phyloP scores from a whole-genome alignment of 2,329 filamentous ascomycete genomes.

The Colletotrichum abscissum region DNA sequence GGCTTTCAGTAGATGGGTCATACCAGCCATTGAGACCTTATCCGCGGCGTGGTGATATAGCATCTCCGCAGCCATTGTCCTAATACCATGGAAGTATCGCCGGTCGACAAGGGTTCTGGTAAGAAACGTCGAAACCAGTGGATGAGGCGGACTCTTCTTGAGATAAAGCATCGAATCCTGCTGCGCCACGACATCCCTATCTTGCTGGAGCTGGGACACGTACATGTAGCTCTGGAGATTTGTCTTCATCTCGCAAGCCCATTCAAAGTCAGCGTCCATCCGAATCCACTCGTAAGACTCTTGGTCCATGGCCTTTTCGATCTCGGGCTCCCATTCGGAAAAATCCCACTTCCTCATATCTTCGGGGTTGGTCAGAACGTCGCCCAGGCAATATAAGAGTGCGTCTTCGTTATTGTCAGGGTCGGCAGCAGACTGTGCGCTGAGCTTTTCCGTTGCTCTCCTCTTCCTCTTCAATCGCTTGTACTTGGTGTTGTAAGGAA shows the following conservation, averaged over 20 bases:
- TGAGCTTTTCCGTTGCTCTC: constrained; percentile 59
- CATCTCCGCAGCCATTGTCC: constrained; percentile 83
- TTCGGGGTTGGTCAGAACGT: constrained; percentile 85
- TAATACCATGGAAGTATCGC: constrained; percentile 94
- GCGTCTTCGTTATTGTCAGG: constrained; percentile 78
- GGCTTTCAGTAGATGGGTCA: constrained; percentile 85
- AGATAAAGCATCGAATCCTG: constrained; percentile 83
- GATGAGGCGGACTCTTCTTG: constrained; percentile 73
- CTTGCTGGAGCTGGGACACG: constrained; percentile 95
- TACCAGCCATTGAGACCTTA: constrained; percentile 80
- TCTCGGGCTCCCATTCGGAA: constrained; percentile 88
- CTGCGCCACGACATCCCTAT: constrained; percentile 94
- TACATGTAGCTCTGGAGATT: constrained; percentile 98
- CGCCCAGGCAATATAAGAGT: constrained; percentile 90
- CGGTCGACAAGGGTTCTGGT: constrained; percentile 90
- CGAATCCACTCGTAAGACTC: constrained; percentile 99
- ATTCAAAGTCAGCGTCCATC: constrained; percentile 98
- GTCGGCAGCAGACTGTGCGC: constrained; percentile 66
- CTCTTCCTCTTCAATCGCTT: constrained; percentile 88
- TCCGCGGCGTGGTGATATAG: constrained; percentile 80
- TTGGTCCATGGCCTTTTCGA: constrained; percentile 90
- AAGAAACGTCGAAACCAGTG: constrained; percentile 88
- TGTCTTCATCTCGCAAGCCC: constrained; percentile 86
- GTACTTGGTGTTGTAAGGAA: constrained; percentile 99
- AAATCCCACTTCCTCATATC: constrained; percentile 88